Evolutionary conservation across 129 eudicot species (phyloP).

Genomic region (Chrysanthemum seticuspe): DNA sequence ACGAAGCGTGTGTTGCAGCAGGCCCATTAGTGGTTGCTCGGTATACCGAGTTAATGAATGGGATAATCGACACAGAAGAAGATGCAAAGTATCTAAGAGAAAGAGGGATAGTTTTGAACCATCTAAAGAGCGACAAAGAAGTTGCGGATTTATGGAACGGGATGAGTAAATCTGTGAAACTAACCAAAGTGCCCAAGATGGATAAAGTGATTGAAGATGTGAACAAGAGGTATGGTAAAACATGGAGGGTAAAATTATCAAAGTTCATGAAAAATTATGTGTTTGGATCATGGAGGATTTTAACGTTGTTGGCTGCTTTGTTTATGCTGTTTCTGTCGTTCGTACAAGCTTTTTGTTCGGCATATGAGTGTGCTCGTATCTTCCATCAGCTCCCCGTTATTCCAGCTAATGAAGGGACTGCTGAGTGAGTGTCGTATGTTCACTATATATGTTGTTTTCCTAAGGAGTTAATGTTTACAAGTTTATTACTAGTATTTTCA

Average conservation of each 20-base stretch:
- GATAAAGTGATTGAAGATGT: slow-evolving; percentile 71
- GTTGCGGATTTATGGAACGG: slow-evolving; percentile 84
- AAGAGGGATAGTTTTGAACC: slow-evolving; percentile 33
- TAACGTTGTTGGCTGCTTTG: slow-evolving; percentile 54
- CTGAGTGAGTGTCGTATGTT: too few species aligned
- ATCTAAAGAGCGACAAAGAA: slow-evolving; percentile 69
- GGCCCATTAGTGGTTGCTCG: slow-evolving; percentile 73
- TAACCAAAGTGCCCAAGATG: neutral
- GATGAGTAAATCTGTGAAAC: slow-evolving; percentile 33
- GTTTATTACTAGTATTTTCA: too few species aligned
- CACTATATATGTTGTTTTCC: too few species aligned
- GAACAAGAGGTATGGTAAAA: slow-evolving; percentile 46
- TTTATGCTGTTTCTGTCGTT: slow-evolving; percentile 46
- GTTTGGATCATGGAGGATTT: slow-evolving; percentile 58
- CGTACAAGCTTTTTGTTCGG: slow-evolving; percentile 48
- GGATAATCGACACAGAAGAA: slow-evolving; percentile 70
- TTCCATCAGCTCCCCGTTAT: slow-evolving; percentile 21
- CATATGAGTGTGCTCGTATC: slow-evolving; percentile 29
- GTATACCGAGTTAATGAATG: slow-evolving; percentile 78
- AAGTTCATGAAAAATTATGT: slow-evolving; percentile 46
- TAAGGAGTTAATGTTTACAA: too few species aligned
- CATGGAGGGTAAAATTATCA: slow-evolving; percentile 49
- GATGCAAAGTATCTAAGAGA: slow-evolving; percentile 53
- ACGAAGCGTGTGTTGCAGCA: slow-evolving; percentile 56
- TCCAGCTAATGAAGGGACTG: neutral